Evolutionary conservation across 2,329 filamentous ascomycete species (phyloP), one percentile per base, ranked within the genome.

Genomic region (Trichoderma aggressivum): DNA sequence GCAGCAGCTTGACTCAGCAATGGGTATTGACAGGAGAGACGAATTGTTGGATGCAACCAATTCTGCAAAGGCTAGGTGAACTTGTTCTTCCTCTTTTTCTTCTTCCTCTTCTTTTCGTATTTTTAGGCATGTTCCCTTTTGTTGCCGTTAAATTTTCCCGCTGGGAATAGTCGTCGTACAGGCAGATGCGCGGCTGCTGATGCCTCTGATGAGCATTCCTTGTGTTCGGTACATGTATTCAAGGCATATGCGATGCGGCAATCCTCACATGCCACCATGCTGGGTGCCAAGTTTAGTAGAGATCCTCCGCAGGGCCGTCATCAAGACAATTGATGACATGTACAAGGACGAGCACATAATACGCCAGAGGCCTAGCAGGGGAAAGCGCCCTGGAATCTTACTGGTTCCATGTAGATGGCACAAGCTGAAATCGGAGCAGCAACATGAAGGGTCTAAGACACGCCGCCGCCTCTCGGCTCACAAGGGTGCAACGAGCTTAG

Each of bases 391-490:
- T 66, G 61, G 62, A 60, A 71, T 59, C 39, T 71, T 50, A 71
- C 62, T 60, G 69, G 69, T 64, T 71, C 69, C 61, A 71, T 39
- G 53, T 64, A 64, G 28, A 65, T 66, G 69, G 62, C 61, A 60
- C 61, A 60, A 71, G 69, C 69, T 71, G 69, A 71, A 71, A 66
- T 55, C 61, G 69, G 65, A 60, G 34, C 50, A 39, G 18, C 18
- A 59, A 59, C 56, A 59, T 59, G 39, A 71, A 71, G 69, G 69
- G 69, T 66, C 69, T 66, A 71, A 71, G 69, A 71, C 61, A 71
- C 62, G 60, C 68, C 61, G 68, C 68, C 68, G 69, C 69, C 39
- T 36, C 55, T 71, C 69, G 69, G 69, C 69, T 70, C 67, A 71
- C 69, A 65, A 71, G 61, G 69, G 69, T 71, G 62, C 50, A 66